These are phyloP conservation scores for Lophiotrema nucula DNA, from an alignment of 495 filamentous ascomycete species.

Conservation along the genomic window DNA sequence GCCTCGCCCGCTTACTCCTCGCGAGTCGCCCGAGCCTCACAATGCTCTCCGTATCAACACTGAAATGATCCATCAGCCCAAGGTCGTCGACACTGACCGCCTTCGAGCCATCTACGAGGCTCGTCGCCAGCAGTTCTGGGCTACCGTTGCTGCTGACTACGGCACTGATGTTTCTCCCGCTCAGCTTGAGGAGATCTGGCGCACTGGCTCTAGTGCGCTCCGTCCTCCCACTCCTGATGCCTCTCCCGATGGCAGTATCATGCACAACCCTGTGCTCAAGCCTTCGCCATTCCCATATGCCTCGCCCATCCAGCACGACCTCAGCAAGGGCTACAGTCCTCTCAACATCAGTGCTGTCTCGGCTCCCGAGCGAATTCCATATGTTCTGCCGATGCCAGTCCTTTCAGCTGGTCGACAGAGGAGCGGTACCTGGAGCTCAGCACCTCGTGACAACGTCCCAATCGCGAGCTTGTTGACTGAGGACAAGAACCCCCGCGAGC, in stretches of 20 bases:
- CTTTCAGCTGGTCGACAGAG: conserved; percentile 16
- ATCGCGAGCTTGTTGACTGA: conserved; percentile 31
- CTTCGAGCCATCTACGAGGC: conserved; percentile 67
- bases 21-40: conserved; percentile 33
- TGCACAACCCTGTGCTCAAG: conserved; percentile 28
- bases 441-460: conserved; percentile 28
- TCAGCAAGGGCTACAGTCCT: conserved; percentile 30
- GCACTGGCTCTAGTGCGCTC: conserved; percentile 29
- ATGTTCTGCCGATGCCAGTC: conserved; percentile 33
- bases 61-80: conserved; percentile 28
- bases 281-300: conserved; percentile 32
- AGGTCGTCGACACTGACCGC: conserved; percentile 62
- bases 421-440: conserved; percentile 26
- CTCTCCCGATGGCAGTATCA: conserved; percentile 35
- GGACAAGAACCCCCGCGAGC: conserved; percentile 29
- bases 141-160: conserved; percentile 66
- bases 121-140: conserved; percentile 71
- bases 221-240: conserved; percentile 36
- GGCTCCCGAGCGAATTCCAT: conserved; percentile 35
- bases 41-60: conserved; percentile 38
- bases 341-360: conserved; percentile 31
- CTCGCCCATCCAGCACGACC: conserved; percentile 18
- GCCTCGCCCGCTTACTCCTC: conserved; percentile 29
- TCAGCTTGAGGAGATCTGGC: conserved; percentile 69
- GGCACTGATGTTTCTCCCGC: conserved; percentile 61